Evolutionary conservation across 257 asterid species (phyloP).

Genomic region (Scutellaria minor): DNA sequence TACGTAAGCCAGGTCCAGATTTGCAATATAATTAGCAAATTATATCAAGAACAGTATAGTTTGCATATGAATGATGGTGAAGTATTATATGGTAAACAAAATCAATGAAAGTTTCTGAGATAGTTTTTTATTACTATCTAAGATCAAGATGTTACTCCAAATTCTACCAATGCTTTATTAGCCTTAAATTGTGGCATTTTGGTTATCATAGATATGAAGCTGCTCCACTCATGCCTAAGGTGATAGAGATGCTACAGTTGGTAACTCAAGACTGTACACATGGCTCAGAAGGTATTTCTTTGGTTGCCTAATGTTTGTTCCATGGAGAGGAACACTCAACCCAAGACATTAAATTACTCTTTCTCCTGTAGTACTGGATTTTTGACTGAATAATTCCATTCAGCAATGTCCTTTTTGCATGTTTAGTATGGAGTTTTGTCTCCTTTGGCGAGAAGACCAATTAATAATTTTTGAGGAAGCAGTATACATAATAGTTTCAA

Average conservation of each 20-base stretch:
- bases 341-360: not conserved
- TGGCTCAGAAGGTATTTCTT: constrained; percentile 2
- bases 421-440: not conserved
- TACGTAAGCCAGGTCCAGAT: constrained; percentile 15
- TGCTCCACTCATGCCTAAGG: not conserved
- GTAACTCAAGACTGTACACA: not conserved
- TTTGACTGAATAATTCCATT: not conserved
- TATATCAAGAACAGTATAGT: constrained; percentile 10
- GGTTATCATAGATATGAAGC: constrained; percentile 1
- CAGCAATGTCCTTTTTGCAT: not conserved
- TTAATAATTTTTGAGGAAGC: not conserved
- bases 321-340: not conserved
- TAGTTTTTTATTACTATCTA: not conserved
- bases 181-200: constrained; percentile 1
- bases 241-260: not conserved
- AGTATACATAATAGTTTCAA: not conserved
- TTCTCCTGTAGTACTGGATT: not conserved
- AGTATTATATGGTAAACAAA: constrained; percentile 15
- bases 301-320: constrained; percentile 1
- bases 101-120: not conserved
- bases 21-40: constrained; percentile 16
- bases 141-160: constrained; percentile 5
- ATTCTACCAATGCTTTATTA: not conserved
- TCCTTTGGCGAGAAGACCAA: not conserved
- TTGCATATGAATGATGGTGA: constrained; percentile 5